A percentile compares a stretch with the other conserved stretches of the same genome.
These are phyloP conservation scores for Yarrowia sp. DNA, from an alignment of 805 yeast species.

Conservation along the genomic window DNA sequence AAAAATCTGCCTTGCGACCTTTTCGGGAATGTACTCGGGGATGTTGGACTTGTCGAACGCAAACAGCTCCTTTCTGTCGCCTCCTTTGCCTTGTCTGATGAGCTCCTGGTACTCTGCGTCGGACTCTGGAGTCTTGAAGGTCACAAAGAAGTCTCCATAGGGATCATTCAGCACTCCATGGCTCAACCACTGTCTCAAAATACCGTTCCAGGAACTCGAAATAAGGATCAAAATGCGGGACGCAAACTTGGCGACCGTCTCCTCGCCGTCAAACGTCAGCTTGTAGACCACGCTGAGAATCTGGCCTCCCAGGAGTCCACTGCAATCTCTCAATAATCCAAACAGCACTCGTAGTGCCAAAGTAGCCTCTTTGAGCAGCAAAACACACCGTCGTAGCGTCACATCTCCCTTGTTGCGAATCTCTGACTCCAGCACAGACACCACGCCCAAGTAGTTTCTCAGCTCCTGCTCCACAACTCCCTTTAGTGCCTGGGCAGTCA, in stretches of 20 bases:
- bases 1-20: slow-evolving; percentile 35
- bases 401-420: slow-evolving; percentile 30
- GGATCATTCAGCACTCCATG: slow-evolving; percentile 60
- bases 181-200: slow-evolving; percentile 64
- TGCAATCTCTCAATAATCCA: slow-evolving; percentile 43
- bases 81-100: slow-evolving; percentile 23
- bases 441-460: slow-evolving; percentile 44
- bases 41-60: slow-evolving; percentile 35
- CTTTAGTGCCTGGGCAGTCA: slow-evolving; percentile 61
- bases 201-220: slow-evolving; percentile 58
- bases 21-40: slow-evolving; percentile 42
- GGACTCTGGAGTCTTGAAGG: background rate
- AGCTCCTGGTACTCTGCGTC: slow-evolving; percentile 27
- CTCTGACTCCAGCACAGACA: slow-evolving; percentile 48
- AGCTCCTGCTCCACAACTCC: slow-evolving; percentile 48
- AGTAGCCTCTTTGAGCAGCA: slow-evolving; percentile 50
- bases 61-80: slow-evolving; percentile 32
- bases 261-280: slow-evolving; percentile 64
- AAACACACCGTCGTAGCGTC: slow-evolving; percentile 40
- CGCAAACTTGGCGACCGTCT: slow-evolving; percentile 47
- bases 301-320: slow-evolving; percentile 48
- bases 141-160: slow-evolving; percentile 62
- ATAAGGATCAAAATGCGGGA: slow-evolving; percentile 46
- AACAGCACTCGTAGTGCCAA: slow-evolving; percentile 57
- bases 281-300: slow-evolving; percentile 54